Conservation (phyloP, 306 rosid genomes). For the Dryas alaskensis region DNA sequence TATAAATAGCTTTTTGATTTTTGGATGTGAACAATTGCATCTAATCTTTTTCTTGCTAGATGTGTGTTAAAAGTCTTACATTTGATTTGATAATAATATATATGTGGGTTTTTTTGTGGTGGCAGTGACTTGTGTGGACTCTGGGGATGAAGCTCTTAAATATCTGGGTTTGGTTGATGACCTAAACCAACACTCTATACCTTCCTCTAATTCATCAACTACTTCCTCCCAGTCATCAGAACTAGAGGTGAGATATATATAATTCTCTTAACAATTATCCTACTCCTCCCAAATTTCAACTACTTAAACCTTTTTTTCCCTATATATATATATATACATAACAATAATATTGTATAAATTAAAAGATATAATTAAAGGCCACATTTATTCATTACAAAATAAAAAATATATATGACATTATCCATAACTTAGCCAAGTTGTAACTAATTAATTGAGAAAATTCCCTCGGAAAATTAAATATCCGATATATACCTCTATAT, state of each 20-base stretch:
- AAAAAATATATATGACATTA: not conserved
- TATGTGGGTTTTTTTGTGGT: not conserved
- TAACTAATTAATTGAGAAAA: no score
- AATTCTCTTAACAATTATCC: not conserved
- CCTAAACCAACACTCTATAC: conserved; percentile 14
- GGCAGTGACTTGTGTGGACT: conserved; percentile 87
- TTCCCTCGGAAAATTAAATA: no score
- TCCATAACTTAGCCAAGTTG: not conserved
- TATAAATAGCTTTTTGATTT: not conserved
- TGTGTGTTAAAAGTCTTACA: not conserved
- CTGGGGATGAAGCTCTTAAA: conserved; percentile 92
- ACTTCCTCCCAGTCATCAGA: conserved; percentile 27
- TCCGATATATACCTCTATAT: no score
- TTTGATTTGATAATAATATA: not conserved
- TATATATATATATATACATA: no score
- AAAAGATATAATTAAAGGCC: not conserved
- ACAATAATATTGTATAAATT: not conserved
- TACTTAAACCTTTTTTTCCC: no score
- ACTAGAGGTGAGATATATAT: conserved; percentile 29
- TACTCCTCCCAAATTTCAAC: no score
- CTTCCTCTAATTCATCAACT: conserved; percentile 31
- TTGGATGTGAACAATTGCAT: not conserved
- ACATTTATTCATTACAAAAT: no score
- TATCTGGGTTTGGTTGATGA: conserved; percentile 66
- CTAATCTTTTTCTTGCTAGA: no score